Base-by-base conservation (phyloP, 805 yeast species). In the Cephaloascus albidus region DNA sequence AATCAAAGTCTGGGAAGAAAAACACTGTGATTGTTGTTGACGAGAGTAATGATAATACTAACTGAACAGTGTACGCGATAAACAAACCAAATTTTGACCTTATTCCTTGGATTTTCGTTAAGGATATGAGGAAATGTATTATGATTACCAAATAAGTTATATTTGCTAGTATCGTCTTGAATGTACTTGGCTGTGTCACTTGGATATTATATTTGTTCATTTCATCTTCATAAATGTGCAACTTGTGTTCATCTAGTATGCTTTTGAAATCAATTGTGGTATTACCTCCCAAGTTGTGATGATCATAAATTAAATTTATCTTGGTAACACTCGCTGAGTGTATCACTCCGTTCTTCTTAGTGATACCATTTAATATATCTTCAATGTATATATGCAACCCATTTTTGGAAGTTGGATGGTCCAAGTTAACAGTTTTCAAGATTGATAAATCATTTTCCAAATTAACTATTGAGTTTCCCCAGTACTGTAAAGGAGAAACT, bases 51-150 rank as follows among this genome's bases (percentile, higher is more conserved):
- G 78, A 48, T 15, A 74, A 45, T 1, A 44, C 18, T 20, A 60
- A 44, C 46, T 76, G 68, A 3, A 67, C 72, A 1, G 53, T 16
- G 38, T 64, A 68, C 2, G 78, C 77, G 2, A 63, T 26, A 4
- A 70, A 43, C 4, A 75, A 51, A 0, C 81, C 79, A 1, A 54
- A 31, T 47, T 65, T 62, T 4, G 79, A 74, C 37, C 65, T 66
- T 8, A 73, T 68, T 12, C 66, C 52, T 20, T 62, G 58, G 19
- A 70, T 45, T 40, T 67, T 69, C 12, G 60, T 45, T n/a, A 72
- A 44, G 4, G 72, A 60, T 3, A 72, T 43, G 4, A 59, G 17
- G 31, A 63, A 51, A 44, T 63, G 68, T 1, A 58, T 20, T 1
- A 55, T 38, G 2, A 63, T 47, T 3, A 63, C 12, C 6, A 23